phyloP scores from a whole-genome alignment of 2,329 filamentous ascomycete species.

The Alternaria postmessia region DNA sequence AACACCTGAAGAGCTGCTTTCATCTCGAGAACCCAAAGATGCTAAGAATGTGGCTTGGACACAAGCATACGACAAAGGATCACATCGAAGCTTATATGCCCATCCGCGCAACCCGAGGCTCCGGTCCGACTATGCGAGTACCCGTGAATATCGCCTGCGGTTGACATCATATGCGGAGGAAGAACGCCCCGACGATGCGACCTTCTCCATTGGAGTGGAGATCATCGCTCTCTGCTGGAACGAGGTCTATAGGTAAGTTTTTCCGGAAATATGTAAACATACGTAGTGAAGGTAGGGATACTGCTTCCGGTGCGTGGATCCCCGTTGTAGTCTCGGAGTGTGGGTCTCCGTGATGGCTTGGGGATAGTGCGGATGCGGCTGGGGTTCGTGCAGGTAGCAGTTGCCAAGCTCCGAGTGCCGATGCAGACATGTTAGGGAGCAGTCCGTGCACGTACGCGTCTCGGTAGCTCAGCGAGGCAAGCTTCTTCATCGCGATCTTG shows the following conservation, averaged over 20 bases:
- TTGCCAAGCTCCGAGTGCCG: conserved; percentile 4
- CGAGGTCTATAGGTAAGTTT: not conserved
- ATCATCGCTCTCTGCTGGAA: conserved; percentile 4
- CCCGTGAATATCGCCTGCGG: not conserved
- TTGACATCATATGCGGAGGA: conserved; percentile 19
- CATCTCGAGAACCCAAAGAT: conserved; percentile 15
- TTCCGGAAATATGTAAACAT: not conserved
- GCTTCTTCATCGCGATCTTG: not conserved
- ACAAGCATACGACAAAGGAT: not conserved
- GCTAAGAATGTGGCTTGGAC: not conserved
- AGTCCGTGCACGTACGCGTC: not conserved
- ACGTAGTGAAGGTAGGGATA: not conserved
- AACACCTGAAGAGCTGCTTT: conserved; percentile 18
- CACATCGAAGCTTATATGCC: conserved; percentile 17
- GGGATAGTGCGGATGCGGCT: not conserved
- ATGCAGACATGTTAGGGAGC: not conserved
- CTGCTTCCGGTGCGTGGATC: not conserved
- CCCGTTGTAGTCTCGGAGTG: not conserved
- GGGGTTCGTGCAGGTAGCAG: not conserved
- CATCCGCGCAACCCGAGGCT: conserved; percentile 2
- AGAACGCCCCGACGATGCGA: conserved; percentile 3
- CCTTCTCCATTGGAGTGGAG: conserved; percentile 1
- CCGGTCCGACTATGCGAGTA: conserved; percentile 1
- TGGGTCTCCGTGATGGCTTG: not conserved
- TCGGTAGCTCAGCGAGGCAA: not conserved